Evolutionary conservation across 2,329 filamentous ascomycete species (phyloP), one percentile per base, ranked within the genome.

Genomic region (Penicillium hesseltinei): DNA sequence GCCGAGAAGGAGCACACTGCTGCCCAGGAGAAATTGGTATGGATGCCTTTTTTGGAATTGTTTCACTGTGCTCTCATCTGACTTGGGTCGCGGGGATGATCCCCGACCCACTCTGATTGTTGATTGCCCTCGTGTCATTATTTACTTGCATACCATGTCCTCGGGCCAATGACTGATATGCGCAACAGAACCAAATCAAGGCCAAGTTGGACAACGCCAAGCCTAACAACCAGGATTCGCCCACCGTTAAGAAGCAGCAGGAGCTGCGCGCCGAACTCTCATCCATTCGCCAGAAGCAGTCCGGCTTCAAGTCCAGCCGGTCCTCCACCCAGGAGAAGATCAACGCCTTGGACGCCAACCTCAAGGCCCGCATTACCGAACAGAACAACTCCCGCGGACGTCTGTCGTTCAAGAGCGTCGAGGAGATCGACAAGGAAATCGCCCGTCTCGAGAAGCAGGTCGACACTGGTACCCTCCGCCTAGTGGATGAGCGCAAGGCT

Each of bases 401-500:
- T 74, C 83, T 95, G 60, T 81, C 86, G 52, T 97, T 88, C 85
- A 96, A 94, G 84, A 91, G 82, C 67, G 84, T 86, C 54, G 92
- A 96, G 57, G 94, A 97, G 62, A 80, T 99, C 64, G 91, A 97
- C 75, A 82, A 83, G 62, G 86, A 94, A 77, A 94, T 97, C 68
- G 83, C 85, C 59, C 82, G 82, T 51, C 86, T 97, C 53, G 90
- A 96, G 65, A 88, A 88, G 77, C 85, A 93, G 74, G 92, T 97
- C 67, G 90, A 96, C 75, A 84, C 87, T 36, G 93, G 93, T 63
- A 89, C 84, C 74, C 92, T 99, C 89, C 96, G 92, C 80, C 81
- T 99, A 51, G 94, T 97, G 11, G 94, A 99, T 69, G 94, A 97
- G 85, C 95, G 91, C 83, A 97, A 97, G 84, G 88, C 91, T 9